Evolutionary conservation across 768 basidiomycete genomes (phyloP), one percentile per base, ranked within the genome.

Genomic region (Mycena leptocephala): DNA sequence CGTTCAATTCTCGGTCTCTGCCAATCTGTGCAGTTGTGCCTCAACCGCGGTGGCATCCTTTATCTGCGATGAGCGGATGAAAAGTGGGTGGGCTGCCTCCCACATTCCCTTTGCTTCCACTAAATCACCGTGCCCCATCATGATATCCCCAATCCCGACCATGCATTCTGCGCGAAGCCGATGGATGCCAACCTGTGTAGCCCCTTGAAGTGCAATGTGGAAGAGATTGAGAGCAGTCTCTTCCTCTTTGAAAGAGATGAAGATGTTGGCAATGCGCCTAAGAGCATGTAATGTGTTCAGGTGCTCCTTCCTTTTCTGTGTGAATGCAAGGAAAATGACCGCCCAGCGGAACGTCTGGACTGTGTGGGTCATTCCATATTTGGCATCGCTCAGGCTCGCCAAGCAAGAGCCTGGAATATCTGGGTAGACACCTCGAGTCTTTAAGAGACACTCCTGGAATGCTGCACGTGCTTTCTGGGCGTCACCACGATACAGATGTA

Each of bases 151-250:
- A 43, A 72, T 33, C 11, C 62, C 37, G 22, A 11, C 30, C 46
- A 72, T 56, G 35, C 64, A 74, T n/a, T 74, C 55, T 14, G 53
- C 64, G 0, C 28, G 13, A 14, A 53, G 39, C 13, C 65, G 30
- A 30, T 74, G 72, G 16, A 66, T 67, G 39, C 61, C 64, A 0
- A 59, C 41, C 35, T 74, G 26, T 14, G 51, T 59, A n/a, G 56
- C 51, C 6, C 72, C 63, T 35, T 74, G n/a, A 2, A 74, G 43
- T 20, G 46, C 66, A 13, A 18, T 32, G 5, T n/a, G 33, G 10
- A 68, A 68, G 22, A 74, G 43, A 53, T 35, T 39, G 16, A 35
- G 53, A 2, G 73, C 65, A 8, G 46, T 70, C 5, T 59, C 56
- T 7, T 70, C 69, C 16, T 70, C 69, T 7, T 37, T 32, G 30